Conservation (phyloP, 345 rosid genomes). For the Linum tenue region DNA sequence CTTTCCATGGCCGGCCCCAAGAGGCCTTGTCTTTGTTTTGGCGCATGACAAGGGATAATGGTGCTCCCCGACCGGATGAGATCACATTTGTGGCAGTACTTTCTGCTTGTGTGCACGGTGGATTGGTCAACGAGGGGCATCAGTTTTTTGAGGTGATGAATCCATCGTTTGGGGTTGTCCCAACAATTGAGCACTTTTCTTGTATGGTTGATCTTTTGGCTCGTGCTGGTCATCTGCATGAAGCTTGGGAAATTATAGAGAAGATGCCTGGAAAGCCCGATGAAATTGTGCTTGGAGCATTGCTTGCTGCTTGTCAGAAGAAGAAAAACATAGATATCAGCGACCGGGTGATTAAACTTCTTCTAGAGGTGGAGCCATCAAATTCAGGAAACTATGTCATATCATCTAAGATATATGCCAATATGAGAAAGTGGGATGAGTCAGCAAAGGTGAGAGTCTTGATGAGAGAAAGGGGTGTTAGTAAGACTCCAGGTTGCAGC, state of each 20-base stretch:
- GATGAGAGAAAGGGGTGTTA: slow-evolving; percentile 62
- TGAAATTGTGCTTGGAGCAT: slow-evolving; percentile 55
- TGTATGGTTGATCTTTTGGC: slow-evolving; percentile 81
- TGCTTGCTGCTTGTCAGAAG: slow-evolving; percentile 82
- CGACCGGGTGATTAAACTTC: slow-evolving; percentile 45
- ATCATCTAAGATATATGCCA: slow-evolving; percentile 65
- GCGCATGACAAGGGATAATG: slow-evolving; percentile 35
- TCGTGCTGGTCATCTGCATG: slow-evolving; percentile 58
- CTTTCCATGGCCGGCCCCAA: slow-evolving; percentile 58
- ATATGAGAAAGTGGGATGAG: slow-evolving; percentile 63
- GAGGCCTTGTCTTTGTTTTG: slow-evolving; percentile 60
- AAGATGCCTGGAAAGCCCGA: slow-evolving; percentile 79
- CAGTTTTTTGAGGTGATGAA: slow-evolving; percentile 53
- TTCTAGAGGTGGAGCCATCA: slow-evolving; percentile 47
- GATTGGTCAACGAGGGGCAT: slow-evolving; percentile 64
- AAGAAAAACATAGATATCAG: slow-evolving; percentile 37
- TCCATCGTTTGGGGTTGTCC: slow-evolving; percentile 53
- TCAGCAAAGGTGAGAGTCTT: slow-evolving; percentile 58
- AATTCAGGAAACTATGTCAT: slow-evolving; percentile 80
- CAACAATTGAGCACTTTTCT: slow-evolving; percentile 78
- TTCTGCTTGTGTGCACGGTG: slow-evolving; percentile 87
- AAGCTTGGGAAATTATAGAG: slow-evolving; percentile 76
- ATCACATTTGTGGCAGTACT: slow-evolving; percentile 70
- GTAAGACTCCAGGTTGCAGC: slow-evolving; percentile 85
- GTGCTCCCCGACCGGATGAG: slow-evolving; percentile 43